Conservation (phyloP, 1,139 yeast species). For the Geotrichum bryndzae region DNA sequence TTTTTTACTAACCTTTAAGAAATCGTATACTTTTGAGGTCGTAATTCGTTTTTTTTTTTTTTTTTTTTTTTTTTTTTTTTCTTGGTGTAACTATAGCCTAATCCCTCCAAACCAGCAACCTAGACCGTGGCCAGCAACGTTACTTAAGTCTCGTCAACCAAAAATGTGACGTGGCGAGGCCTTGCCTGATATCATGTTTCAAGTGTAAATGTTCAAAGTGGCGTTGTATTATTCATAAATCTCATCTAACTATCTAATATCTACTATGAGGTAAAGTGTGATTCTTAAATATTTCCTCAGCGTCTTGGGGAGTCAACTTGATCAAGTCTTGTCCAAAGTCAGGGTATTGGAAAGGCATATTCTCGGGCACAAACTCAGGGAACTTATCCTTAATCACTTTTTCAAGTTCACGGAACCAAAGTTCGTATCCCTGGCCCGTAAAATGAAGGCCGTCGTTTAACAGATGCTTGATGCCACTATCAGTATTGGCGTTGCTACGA, state of each 20-base stretch:
- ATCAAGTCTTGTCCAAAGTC: constrained; percentile 9
- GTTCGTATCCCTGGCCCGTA: constrained; percentile 51
- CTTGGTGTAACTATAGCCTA: too few relatives aligned
- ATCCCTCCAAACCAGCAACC: too few relatives aligned
- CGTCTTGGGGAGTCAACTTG: neutral
- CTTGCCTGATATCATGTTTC: neutral
- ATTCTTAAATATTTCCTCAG: neutral
- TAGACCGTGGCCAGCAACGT: too few relatives aligned
- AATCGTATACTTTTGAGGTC: too few relatives aligned
- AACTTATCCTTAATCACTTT: constrained; percentile 37
- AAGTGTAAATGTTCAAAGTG: neutral
- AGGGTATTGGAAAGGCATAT: constrained; percentile 40
- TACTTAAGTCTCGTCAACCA: too few relatives aligned
- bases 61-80: too few relatives aligned
- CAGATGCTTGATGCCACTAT: constrained; percentile 27
- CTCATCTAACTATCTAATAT: neutral
- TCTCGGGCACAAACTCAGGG: constrained; percentile 41
- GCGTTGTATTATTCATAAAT: neutral
- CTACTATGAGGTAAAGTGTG: neutral
- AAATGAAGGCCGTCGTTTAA: constrained; percentile 65
- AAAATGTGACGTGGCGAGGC: too few relatives aligned
- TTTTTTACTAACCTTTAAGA: too few relatives aligned
- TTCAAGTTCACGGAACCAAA: constrained; percentile 39
- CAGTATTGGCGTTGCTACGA: constrained; percentile 16
- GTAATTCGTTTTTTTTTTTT: too few relatives aligned